Conservation (phyloP, 2,329 filamentous ascomycete genomes). For the Dissoconium aciculare region DNA sequence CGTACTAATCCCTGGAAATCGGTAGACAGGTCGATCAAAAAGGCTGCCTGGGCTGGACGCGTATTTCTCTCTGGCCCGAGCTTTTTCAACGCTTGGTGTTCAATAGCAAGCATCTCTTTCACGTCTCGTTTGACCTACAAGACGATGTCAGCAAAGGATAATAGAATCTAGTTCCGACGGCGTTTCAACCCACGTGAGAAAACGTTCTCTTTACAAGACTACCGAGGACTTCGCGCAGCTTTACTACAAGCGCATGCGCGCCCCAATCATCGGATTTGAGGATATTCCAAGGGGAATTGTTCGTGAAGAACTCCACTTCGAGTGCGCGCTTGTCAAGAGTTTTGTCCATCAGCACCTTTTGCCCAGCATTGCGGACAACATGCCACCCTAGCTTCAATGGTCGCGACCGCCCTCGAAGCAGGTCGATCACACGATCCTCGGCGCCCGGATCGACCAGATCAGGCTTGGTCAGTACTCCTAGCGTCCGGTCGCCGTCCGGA, state of each 20-base stretch:
- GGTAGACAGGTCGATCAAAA: slow-evolving; percentile 32
- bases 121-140: slow-evolving; percentile 24
- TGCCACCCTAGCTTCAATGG: slow-evolving; percentile 22
- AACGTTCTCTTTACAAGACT: slow-evolving; percentile 33
- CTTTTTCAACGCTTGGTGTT: slow-evolving; percentile 23
- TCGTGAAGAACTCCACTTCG: slow-evolving; percentile 26
- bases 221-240: slow-evolving; percentile 30
- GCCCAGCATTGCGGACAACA: slow-evolving; percentile 21
- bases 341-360: slow-evolving; percentile 14
- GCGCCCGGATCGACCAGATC: slow-evolving; percentile 21
- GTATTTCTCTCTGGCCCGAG: slow-evolving; percentile 38
- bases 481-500: slow-evolving; percentile 19
- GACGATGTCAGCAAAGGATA: not conserved
- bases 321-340: slow-evolving; percentile 7
- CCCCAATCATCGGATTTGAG: slow-evolving; percentile 28
- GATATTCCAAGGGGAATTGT: slow-evolving; percentile 23
- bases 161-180: not conserved
- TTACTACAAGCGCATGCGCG: slow-evolving; percentile 26
- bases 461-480: slow-evolving; percentile 27
- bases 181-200: slow-evolving; percentile 24
- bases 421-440: slow-evolving; percentile 14
- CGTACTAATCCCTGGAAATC: slow-evolving; percentile 26
- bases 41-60: slow-evolving; percentile 32
- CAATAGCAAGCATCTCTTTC: slow-evolving; percentile 14
- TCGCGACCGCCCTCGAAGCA: slow-evolving; percentile 17